Conservation (phyloP, 2,329 filamentous ascomycete species). For the Stemphylium vesicarium region DNA sequence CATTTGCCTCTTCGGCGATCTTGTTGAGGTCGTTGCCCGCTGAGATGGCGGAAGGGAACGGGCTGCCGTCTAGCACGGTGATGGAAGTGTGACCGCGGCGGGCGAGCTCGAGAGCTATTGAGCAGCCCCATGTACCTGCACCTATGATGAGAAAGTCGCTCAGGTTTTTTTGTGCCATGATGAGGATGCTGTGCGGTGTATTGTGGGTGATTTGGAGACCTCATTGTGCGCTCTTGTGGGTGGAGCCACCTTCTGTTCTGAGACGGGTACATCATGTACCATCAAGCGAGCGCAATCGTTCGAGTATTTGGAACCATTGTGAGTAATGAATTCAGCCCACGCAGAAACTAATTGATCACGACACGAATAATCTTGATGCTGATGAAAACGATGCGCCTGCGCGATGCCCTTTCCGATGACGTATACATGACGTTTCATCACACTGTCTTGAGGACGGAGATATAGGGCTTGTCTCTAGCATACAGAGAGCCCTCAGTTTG, state of each 20-base stretch:
- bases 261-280: background rate
- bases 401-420: background rate
- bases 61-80: slow-evolving; percentile 54
- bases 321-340: background rate
- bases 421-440: background rate
- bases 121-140: slow-evolving; percentile 59
- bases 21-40: slow-evolving; percentile 59
- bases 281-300: background rate
- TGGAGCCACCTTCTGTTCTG: slow-evolving; percentile 9
- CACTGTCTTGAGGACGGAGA: background rate
- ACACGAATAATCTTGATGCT: too few species aligned
- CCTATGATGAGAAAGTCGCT: slow-evolving; percentile 53
- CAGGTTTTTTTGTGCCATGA: slow-evolving; percentile 5
- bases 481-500: too few species aligned
- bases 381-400: background rate
- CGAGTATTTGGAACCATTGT: too few species aligned
- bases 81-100: slow-evolving; percentile 55
- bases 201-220: background rate
- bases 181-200: background rate
- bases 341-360: too few species aligned
- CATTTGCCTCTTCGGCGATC: slow-evolving; percentile 49
- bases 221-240: slow-evolving; percentile 6
- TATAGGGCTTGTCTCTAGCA: background rate
- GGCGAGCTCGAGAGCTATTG: slow-evolving; percentile 57
- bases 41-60: slow-evolving; percentile 54